These are phyloP conservation scores for Hypoxylon fuscum DNA, from an alignment of 495 filamentous ascomycete genomes.

Conservation along the genomic window DNA sequence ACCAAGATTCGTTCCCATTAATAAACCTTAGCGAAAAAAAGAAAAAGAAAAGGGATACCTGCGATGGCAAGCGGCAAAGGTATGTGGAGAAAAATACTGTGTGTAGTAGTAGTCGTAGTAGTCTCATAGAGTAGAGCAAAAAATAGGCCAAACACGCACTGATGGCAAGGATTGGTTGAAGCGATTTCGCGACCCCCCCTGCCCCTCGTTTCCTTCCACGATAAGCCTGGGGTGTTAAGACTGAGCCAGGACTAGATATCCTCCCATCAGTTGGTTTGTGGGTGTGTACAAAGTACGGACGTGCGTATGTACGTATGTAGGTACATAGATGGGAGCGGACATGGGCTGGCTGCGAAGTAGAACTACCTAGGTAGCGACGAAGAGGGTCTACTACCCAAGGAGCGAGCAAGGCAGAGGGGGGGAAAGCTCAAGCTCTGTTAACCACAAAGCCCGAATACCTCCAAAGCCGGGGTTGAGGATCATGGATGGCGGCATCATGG, in stretches of 20 bases:
- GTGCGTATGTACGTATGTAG: constrained; percentile 26
- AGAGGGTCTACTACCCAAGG: constrained; percentile 21
- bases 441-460: constrained; percentile 25
- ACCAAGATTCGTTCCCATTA: constrained; percentile 18
- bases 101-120: constrained; percentile 24
- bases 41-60: constrained; percentile 33
- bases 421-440: constrained; percentile 24
- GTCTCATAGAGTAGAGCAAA: constrained; percentile 12
- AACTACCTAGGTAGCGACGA: constrained; percentile 25
- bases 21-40: constrained; percentile 20
- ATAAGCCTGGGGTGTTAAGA: constrained; percentile 32
- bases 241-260: constrained; percentile 23
- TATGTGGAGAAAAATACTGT: constrained; percentile 33
- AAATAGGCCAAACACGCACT: constrained; percentile 27
- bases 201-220: constrained; percentile 32
- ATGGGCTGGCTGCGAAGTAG: constrained; percentile 7
- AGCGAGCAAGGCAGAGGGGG: constrained; percentile 4
- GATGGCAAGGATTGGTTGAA: constrained; percentile 29
- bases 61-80: constrained; percentile 30
- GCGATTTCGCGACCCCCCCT: constrained; percentile 34
- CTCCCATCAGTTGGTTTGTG: constrained; percentile 21
- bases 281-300: constrained; percentile 11
- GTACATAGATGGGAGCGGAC: constrained; percentile 18
- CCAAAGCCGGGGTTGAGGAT: constrained; percentile 31
- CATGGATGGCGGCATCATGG: constrained; percentile 37